These are phyloP conservation scores for Comarum palustre DNA, from an alignment of 306 rosid genomes.

Conservation along the genomic window DNA sequence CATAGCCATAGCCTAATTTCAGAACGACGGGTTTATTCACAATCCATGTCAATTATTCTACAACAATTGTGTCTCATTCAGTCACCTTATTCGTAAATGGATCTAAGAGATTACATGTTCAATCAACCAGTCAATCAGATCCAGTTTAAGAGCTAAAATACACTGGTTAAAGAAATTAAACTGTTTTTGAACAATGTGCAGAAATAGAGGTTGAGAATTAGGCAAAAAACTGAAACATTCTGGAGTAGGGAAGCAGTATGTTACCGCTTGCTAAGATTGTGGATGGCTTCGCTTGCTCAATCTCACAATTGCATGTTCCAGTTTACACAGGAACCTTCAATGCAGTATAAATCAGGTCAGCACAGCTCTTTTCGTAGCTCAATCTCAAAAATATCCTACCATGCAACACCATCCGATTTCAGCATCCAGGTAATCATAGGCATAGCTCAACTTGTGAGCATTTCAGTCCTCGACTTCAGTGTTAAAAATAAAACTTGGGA, in stretches of 20 bases:
- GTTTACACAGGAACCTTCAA: not conserved
- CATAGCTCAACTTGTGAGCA: not conserved
- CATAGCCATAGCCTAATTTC: too few relatives aligned
- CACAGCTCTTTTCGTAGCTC: not conserved
- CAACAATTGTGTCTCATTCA: not conserved
- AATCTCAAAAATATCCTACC: not conserved
- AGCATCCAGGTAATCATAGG: not conserved
- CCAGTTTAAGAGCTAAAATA: not conserved
- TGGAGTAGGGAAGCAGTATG: not conserved
- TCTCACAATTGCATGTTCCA: not conserved
- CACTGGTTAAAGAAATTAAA: not conserved
- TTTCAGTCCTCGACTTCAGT: constrained; percentile 57
- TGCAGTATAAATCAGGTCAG: not conserved
- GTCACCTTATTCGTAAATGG: not conserved
- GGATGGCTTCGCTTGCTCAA: not conserved
- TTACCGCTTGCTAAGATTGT: not conserved
- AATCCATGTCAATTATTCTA: not conserved
- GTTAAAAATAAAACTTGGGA: constrained; percentile 73
- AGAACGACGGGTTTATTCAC: not conserved
- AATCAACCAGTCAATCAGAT: not conserved
- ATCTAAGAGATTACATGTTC: not conserved
- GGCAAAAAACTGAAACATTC: not conserved
- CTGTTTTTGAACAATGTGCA: not conserved
- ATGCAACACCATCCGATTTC: not conserved
- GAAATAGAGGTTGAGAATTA: too few relatives aligned